Conservation (phyloP, 2,329 filamentous ascomycete genomes). For the Akanthomyces lecanii region DNA sequence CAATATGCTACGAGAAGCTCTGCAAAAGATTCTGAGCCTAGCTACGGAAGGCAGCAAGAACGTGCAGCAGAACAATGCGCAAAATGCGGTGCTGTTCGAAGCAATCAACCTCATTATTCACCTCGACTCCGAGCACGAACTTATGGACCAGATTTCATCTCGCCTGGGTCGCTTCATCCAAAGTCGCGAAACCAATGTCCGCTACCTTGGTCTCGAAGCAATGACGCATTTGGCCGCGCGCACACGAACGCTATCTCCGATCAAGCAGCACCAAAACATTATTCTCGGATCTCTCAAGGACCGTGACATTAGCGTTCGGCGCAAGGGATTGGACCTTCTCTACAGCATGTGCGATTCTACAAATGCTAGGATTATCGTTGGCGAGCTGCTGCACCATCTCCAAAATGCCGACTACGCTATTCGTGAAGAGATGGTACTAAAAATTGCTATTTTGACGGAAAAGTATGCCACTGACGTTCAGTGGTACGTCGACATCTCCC, state of each 20-base stretch:
- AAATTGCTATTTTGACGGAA: slow-evolving; percentile 96
- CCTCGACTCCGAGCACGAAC: slow-evolving; percentile 84
- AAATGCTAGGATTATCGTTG: slow-evolving; percentile 92
- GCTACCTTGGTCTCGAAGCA: slow-evolving; percentile 91
- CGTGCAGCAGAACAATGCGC: slow-evolving; percentile 98
- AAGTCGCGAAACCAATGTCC: slow-evolving; percentile 93
- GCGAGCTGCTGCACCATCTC: slow-evolving; percentile 87
- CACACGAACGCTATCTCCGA: slow-evolving; percentile 89
- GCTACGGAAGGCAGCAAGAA: slow-evolving; percentile 96
- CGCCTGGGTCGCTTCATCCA: slow-evolving; percentile 93
- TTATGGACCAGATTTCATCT: slow-evolving; percentile 94
- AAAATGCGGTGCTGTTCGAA: slow-evolving; percentile 96
- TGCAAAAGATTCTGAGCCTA: slow-evolving; percentile 85
- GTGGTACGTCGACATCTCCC: slow-evolving; percentile 98
- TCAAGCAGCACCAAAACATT: slow-evolving; percentile 96
- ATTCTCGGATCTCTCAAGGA: slow-evolving; percentile 93
- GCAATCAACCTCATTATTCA: slow-evolving; percentile 98
- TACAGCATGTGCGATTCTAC: slow-evolving; percentile 99
- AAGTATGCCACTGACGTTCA: slow-evolving; percentile 98
- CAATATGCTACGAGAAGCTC: slow-evolving; percentile 83
- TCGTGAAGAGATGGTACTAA: slow-evolving; percentile 97
- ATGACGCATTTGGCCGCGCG: slow-evolving; percentile 97
- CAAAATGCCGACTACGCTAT: slow-evolving; percentile 97
- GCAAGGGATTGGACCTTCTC: slow-evolving; percentile 90
- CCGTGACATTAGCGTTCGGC: slow-evolving; percentile 91